Base-by-base conservation (phyloP, 1,284 basidiomycete genomes). In the Cystobasidiaceae sp. region DNA sequence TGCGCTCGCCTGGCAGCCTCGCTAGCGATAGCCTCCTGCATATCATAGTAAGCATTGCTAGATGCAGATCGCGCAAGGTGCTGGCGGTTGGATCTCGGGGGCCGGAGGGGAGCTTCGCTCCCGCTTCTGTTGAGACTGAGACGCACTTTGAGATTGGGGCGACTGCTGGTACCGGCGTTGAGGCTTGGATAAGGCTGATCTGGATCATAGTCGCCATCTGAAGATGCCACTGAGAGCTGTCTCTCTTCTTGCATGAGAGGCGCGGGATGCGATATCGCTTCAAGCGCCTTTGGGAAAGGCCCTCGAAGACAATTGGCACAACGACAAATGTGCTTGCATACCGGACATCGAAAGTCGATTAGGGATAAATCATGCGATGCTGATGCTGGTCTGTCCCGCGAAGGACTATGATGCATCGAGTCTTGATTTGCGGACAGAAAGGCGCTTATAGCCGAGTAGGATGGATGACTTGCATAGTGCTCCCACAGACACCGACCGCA, bases 291-390 rank as follows among this genome's bases (percentile, higher is more conserved):
- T 17, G 52, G 51, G 15, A 45, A 32, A 7, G 61, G 51, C 13
- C 61, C 61, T 13, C 52, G 61, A 8, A 64, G 21, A 32, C 61
- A 64, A 2, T 28, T 56, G 1, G 41, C 33, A 39, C 61, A 64
- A 15, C 43, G 21, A 34, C 61, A 64, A 19, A 64, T 6, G 6
- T 11, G 19, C 32, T 64, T 64, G 52, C 61, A 64, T 17, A 64
- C 61, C 19, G 61, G 61, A 51, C 61, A 64, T 19, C 43, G 51
- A 30, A 64, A 64, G 44, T 64, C 61, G 21, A 64, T 34, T 5
- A 5, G 9, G 4, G 58, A 61, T 3, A 64, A 17, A 23, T 64
- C 27, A 2, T 33, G n/a, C n/a, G n/a, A n/a, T n/a, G n/a, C n/a
- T n/a, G 37, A 39, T 39, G 37, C 37, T 39, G 37, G 37, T 39